These are phyloP conservation scores for Kodamaea kaohsiungensis DNA, from an alignment of 805 yeast genomes.

Conservation along the genomic window DNA sequence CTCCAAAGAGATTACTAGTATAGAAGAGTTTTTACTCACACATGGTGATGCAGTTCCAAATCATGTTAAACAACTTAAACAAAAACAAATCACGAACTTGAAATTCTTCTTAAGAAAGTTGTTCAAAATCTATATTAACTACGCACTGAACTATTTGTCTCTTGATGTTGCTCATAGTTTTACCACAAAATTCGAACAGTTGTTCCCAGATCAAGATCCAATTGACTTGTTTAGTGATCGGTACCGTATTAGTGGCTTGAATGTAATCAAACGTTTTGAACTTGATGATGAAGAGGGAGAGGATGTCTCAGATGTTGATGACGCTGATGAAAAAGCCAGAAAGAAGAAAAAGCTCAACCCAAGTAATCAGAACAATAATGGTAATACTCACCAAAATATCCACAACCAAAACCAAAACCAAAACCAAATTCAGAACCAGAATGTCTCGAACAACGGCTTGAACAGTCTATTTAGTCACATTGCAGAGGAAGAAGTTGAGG, in stretches of 20 bases:
- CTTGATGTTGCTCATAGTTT: slow-evolving; percentile 64
- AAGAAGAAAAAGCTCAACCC: slow-evolving; percentile 6
- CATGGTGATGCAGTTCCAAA: slow-evolving; percentile 21
- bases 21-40: slow-evolving; percentile 21
- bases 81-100: slow-evolving; percentile 22
- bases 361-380: background rate
- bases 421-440: slow-evolving; percentile 1
- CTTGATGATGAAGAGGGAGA: slow-evolving; percentile 28
- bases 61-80: slow-evolving; percentile 42
- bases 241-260: slow-evolving; percentile 35
- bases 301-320: slow-evolving; percentile 16
- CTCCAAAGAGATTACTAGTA: slow-evolving; percentile 34
- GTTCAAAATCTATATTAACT: slow-evolving; percentile 54
- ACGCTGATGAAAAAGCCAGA: slow-evolving; percentile 19
- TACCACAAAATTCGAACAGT: slow-evolving; percentile 62
- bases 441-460: slow-evolving; percentile 1
- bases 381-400: background rate
- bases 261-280: slow-evolving; percentile 41
- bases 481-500: slow-evolving; percentile 6
- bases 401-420: background rate
- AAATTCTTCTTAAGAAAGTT: slow-evolving; percentile 31
- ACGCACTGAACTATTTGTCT: slow-evolving; percentile 72
- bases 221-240: slow-evolving; percentile 39
- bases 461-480: slow-evolving; percentile 4
- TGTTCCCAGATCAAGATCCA: slow-evolving; percentile 62